Conservation (phyloP, 2,329 filamentous ascomycete genomes). For the Myriosclerotinia scirpicola region DNA sequence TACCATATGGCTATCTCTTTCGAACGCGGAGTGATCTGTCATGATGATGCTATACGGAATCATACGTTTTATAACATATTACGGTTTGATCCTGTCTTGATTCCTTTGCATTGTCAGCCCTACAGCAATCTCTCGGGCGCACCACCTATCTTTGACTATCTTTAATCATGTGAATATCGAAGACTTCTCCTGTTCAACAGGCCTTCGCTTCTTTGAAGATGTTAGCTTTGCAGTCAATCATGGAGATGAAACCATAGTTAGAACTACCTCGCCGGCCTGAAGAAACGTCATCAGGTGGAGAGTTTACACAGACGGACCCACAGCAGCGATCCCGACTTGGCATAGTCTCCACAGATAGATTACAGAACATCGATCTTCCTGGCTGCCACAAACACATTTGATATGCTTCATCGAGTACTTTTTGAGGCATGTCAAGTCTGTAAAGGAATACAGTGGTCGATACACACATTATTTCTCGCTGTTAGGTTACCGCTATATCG, state of each 20-base stretch:
- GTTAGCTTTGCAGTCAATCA: not conserved
- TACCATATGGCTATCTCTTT: not conserved
- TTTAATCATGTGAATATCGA: not conserved
- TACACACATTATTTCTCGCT: not conserved
- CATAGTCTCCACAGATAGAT: constrained; percentile 11
- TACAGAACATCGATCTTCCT: not conserved
- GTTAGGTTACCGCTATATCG: not conserved
- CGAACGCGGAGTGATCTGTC: not conserved
- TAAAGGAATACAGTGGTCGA: not conserved
- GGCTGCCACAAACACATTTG: not conserved
- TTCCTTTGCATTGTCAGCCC: not conserved
- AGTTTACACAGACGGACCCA: constrained; percentile 2
- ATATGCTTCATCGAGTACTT: not conserved
- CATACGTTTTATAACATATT: not conserved
- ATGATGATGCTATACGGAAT: too few relatives aligned
- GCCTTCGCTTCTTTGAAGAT: not conserved
- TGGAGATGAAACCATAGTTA: not conserved
- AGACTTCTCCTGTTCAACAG: too few relatives aligned
- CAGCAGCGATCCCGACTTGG: constrained; percentile 10
- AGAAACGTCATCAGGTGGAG: constrained; percentile 14
- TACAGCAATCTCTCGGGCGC: not conserved
- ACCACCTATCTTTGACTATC: accelerated
- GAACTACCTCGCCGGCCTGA: not conserved
- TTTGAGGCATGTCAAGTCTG: not conserved
- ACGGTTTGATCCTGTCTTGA: not conserved